A percentile compares a stretch with the other conserved stretches of the same genome.
Evolutionary conservation across 1,284 basidiomycete species (phyloP).

Genomic region (Apiotrichum veenhuisii): DNA sequence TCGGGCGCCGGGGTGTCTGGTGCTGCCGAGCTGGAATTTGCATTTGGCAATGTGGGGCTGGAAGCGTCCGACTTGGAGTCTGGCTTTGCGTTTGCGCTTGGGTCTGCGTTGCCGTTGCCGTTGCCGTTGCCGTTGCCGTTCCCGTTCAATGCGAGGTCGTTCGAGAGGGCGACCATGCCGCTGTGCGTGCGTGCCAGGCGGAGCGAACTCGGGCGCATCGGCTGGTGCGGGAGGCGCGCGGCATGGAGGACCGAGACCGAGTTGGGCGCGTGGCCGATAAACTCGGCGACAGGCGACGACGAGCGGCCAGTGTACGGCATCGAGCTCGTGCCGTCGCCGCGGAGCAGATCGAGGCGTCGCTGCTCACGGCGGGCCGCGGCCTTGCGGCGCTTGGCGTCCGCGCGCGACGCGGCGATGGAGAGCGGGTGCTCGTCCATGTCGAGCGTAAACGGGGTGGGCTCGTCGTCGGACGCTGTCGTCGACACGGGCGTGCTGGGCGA

Average conservation of each 20-base stretch:
- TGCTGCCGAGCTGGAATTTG: too few relatives aligned
- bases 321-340: slow-evolving; percentile 40
- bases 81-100: too few relatives aligned
- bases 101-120: too few relatives aligned
- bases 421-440: slow-evolving; percentile 21
- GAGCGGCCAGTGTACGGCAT: slow-evolving; percentile 5
- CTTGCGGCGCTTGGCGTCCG: slow-evolving; percentile 31
- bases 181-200: slow-evolving; percentile 26
- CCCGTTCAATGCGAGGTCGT: background rate
- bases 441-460: slow-evolving; percentile 27
- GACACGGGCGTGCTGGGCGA: slow-evolving; percentile 6
- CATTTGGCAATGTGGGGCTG: background rate
- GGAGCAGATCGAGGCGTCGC: slow-evolving; percentile 39
- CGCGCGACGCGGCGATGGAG: slow-evolving; percentile 9
- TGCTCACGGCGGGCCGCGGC: slow-evolving; percentile 30
- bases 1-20: background rate
- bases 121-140: too few relatives aligned
- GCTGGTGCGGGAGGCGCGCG: slow-evolving; percentile 8
- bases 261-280: slow-evolving; percentile 14
- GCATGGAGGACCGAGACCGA: background rate
- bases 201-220: slow-evolving; percentile 11
- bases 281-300: slow-evolving; percentile 13
- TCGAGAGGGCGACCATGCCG: slow-evolving; percentile 8
- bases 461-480: slow-evolving; percentile 16
- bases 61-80: background rate